phyloP scores from a whole-genome alignment of 2,329 filamentous ascomycete genomes.

The Ascocoryne sarcoides region DNA sequence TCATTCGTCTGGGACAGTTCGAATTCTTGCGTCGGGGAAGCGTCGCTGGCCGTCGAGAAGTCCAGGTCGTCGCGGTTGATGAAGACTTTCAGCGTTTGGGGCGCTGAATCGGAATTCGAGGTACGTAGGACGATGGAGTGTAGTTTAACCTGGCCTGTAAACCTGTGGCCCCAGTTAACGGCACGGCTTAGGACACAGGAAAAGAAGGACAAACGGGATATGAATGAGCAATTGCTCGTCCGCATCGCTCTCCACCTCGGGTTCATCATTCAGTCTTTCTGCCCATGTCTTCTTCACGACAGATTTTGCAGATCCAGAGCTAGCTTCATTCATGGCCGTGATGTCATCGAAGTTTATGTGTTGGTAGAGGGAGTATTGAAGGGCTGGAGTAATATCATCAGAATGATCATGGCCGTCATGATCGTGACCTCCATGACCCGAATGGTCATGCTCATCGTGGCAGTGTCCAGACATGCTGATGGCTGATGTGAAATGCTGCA shows the following conservation, averaged over 20 bases:
- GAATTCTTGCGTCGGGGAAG: constrained; percentile 64
- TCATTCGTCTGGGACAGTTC: constrained; percentile 70
- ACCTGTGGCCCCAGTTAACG: constrained; percentile 42
- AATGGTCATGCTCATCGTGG: constrained; percentile 35
- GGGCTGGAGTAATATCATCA: constrained; percentile 83
- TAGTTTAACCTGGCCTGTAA: constrained; percentile 88
- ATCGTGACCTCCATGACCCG: constrained; percentile 38
- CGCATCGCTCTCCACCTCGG: constrained; percentile 74
- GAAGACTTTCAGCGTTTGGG: constrained; percentile 77
- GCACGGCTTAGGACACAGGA: background rate
- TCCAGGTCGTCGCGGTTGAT: constrained; percentile 82
- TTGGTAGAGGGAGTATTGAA: constrained; percentile 84
- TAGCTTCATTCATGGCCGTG: constrained; percentile 73
- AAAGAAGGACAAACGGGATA: constrained; percentile 58
- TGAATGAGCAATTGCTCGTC: constrained; percentile 94
- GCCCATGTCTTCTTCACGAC: constrained; percentile 89
- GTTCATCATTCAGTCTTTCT: constrained; percentile 60
- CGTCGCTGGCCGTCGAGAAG: constrained; percentile 65
- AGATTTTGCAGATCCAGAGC: constrained; percentile 56
- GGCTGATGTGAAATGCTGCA: too few species aligned
- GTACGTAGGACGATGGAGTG: constrained; percentile 83
- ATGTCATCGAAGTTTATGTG: constrained; percentile 86
- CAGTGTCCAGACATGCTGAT: constrained; percentile 28
- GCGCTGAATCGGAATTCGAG: constrained; percentile 60
- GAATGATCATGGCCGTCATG: constrained; percentile 84